Conservation (phyloP, 108 stramenopile species). For the Schizochytrium sp. region DNA sequence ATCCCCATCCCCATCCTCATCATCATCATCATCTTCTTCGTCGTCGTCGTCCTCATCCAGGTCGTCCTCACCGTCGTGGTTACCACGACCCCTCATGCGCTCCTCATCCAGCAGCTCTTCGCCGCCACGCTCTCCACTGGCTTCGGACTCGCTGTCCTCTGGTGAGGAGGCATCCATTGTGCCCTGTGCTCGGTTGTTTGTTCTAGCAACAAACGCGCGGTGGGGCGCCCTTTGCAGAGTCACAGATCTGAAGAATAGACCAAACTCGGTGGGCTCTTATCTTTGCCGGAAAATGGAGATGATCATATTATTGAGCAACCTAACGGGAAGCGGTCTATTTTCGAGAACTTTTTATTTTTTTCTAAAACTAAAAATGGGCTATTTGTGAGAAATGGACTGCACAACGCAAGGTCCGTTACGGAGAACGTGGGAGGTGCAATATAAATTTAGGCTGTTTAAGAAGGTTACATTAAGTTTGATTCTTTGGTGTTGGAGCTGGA, state of each 20-base stretch:
- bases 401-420: no score
- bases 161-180: not conserved
- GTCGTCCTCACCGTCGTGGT: not conserved
- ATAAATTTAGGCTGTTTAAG: no score
- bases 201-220: no score
- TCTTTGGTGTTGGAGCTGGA: no score
- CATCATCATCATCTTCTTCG: not conserved
- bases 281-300: no score
- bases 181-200: not conserved
- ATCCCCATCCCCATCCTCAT: not conserved
- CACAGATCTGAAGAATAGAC: no score
- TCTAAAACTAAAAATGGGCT: not conserved
- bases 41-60: not conserved
- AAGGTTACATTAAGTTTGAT: no score
- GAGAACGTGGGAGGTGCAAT: no score
- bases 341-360: not conserved
- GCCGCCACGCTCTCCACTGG: not conserved
- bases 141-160: not conserved
- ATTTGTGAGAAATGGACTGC: no score
- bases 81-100: not conserved
- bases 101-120: constrained; percentile 35
- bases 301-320: no score
- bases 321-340: not conserved
- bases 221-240: no score
- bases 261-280: no score